Conservation (phyloP, 176 grass and related monocot species). For the Alopecurus myosuroides region DNA sequence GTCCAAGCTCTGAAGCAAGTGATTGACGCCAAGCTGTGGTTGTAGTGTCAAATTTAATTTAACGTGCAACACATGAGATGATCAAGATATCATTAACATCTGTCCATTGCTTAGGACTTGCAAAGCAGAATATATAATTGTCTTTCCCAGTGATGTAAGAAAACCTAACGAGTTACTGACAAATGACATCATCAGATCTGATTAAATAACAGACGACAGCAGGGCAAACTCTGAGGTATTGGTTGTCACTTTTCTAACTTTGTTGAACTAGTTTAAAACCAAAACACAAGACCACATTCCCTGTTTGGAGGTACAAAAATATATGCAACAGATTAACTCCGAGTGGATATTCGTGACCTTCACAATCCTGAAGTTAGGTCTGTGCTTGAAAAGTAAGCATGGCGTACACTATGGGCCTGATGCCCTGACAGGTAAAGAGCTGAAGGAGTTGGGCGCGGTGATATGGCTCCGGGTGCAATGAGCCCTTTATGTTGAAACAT, state of each 20-base stretch:
- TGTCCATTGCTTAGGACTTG: too few species aligned
- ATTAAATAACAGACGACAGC: not conserved
- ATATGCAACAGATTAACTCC: not conserved
- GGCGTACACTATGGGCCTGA: constrained; percentile 39
- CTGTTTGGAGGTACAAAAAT: not conserved
- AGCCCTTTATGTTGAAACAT: too few species aligned
- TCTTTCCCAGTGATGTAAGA: not conserved
- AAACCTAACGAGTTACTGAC: not conserved
- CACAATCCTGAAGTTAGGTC: constrained; percentile 26
- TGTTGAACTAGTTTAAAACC: not conserved
- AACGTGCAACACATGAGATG: not conserved
- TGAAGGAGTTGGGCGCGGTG: too few species aligned
- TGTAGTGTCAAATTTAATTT: not conserved
- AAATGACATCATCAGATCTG: not conserved
- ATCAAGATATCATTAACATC: not conserved
- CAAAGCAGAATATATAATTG: not conserved
- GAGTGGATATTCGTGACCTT: not conserved
- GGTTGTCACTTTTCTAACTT: not conserved
- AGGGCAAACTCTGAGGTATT: not conserved
- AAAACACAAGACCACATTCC: not conserved
- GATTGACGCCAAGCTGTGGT: not conserved
- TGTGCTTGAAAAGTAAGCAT: constrained; percentile 57
- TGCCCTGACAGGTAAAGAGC: constrained; percentile 38
- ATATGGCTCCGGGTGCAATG: too few species aligned
- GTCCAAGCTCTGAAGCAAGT: constrained; percentile 4